Evolutionary conservation across 371 early-diverging fungal species (phyloP).

Genomic region (Mucor sp.): DNA sequence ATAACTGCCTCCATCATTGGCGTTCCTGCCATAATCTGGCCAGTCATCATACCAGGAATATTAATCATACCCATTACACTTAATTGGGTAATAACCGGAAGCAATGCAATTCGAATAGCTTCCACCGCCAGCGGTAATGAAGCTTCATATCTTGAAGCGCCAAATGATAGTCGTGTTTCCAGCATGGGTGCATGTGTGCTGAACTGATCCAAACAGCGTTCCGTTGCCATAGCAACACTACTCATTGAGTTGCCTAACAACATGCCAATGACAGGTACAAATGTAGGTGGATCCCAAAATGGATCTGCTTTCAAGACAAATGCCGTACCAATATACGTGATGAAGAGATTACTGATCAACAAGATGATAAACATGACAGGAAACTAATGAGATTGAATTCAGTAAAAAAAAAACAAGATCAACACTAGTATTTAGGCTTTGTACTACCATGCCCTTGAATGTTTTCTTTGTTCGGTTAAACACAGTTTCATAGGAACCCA

Average conservation of each 20-base stretch:
- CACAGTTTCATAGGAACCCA: constrained; percentile 46
- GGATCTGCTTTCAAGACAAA: constrained; percentile 74
- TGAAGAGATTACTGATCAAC: constrained; percentile 48
- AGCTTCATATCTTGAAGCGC: constrained; percentile 86
- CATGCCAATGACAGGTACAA: constrained; percentile 90
- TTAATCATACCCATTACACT: constrained; percentile 86
- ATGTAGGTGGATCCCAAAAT: constrained; percentile 74
- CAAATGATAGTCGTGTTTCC: constrained; percentile 76
- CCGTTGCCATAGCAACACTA: constrained; percentile 78
- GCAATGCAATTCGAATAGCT: constrained; percentile 71
- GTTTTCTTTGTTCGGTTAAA: constrained; percentile 48
- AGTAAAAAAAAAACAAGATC: neutral
- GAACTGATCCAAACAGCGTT: constrained; percentile 63
- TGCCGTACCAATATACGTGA: constrained; percentile 59
- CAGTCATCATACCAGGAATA: constrained; percentile 92
- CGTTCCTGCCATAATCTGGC: constrained; percentile 85
- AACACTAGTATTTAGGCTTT: neutral
- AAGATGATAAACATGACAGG: constrained; percentile 49
- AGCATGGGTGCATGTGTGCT: constrained; percentile 70
- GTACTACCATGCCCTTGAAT: constrained; percentile 42
- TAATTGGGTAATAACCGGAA: constrained; percentile 84
- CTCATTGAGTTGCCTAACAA: constrained; percentile 85
- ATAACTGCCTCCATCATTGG: constrained; percentile 77
- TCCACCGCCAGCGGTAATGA: constrained; percentile 75
- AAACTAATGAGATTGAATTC: constrained; percentile 32